A percentile compares a stretch with the other conserved stretches of the same genome.
Evolutionary conservation across 805 yeast species (phyloP).

Genomic region (Ascoidea tarda): DNA sequence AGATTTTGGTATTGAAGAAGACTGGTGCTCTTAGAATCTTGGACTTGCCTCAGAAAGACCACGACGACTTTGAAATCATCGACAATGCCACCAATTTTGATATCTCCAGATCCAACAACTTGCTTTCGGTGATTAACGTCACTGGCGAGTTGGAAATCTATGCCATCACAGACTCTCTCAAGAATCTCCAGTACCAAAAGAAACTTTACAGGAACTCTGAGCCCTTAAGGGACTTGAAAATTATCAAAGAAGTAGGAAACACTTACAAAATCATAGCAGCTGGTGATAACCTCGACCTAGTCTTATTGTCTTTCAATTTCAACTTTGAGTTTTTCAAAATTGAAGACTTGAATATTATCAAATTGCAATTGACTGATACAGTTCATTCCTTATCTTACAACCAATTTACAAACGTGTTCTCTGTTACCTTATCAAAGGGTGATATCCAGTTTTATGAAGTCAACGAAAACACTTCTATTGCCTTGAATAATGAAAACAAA

Average conservation of each 20-base stretch:
- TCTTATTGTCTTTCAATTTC: slow-evolving; percentile 23
- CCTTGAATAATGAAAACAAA: not conserved
- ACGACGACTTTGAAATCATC: not conserved
- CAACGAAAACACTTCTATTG: not conserved
- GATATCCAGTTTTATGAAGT: slow-evolving; percentile 39
- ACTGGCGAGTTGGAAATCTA: not conserved
- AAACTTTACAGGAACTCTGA: not conserved
- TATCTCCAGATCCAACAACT: not conserved
- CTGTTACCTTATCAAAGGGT: slow-evolving; percentile 49
- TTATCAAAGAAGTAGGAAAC: no score
- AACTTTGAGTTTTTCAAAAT: slow-evolving; percentile 17
- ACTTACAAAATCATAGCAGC: slow-evolving; percentile 29
- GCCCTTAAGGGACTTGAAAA: not conserved
- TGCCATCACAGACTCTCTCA: not conserved
- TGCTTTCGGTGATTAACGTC: not conserved
- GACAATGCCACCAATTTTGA: not conserved
- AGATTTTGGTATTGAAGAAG: not conserved
- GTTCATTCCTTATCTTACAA: slow-evolving; percentile 41
- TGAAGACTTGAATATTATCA: slow-evolving; percentile 12
- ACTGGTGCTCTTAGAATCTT: not conserved
- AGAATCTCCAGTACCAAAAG: no score
- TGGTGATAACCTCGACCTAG: slow-evolving; percentile 51
- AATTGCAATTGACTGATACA: slow-evolving; percentile 35
- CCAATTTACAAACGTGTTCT: slow-evolving; percentile 37
- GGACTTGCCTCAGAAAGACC: not conserved